Base-by-base conservation (phyloP, 805 yeast species). In the Candida nemodendra region DNA sequence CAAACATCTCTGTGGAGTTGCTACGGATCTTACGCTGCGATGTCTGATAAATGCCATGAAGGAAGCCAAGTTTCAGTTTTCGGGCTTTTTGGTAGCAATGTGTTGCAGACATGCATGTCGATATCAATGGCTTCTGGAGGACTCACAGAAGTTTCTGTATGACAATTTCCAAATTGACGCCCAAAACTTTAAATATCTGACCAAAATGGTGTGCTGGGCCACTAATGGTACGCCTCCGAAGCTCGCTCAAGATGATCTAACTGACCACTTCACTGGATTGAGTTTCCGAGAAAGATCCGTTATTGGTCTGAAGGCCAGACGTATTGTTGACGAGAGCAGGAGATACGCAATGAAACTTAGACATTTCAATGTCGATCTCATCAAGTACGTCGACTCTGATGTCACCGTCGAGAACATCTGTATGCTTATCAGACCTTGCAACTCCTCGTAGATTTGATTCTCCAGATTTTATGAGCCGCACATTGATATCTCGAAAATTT, bases 1-100 rank as follows among this genome's bases (percentile, higher is more conserved):
- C 4, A 89, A 89, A 58, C 97, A 89, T 63, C 63, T 90, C 24
- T 89, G 97, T 62, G 97, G 97, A 4, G 95, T 84, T 3, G 97
- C 97, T 1, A 90, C 96, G 0, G 97, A 89, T 57, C 65, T 89
- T 34, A 84, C 96, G 0, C 60, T 90, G 18, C 69, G 78, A 48
- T 82, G 88, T 61, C 57, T 88, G 2, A 43, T 70, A 0, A 48
- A 57, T 9, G 42, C 68, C 2, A 33, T 34, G 7, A 30, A 32
- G 13, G 31, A 36, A 21, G 15, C 36, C 2, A 29, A 34, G 3
- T 34, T 31, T 21, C 37, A 50, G 9, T 59, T 61, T 33, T 58
- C 61, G 3, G 95, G 93, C 0, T 61, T 84, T 45, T 62, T 85
- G 19, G 86, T 89, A 22, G 97, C 97, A 18, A 82, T 90, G 87